Evolutionary conservation across 208 protist genomes (phyloP).

Genomic region (Leishmania amazonensis): DNA sequence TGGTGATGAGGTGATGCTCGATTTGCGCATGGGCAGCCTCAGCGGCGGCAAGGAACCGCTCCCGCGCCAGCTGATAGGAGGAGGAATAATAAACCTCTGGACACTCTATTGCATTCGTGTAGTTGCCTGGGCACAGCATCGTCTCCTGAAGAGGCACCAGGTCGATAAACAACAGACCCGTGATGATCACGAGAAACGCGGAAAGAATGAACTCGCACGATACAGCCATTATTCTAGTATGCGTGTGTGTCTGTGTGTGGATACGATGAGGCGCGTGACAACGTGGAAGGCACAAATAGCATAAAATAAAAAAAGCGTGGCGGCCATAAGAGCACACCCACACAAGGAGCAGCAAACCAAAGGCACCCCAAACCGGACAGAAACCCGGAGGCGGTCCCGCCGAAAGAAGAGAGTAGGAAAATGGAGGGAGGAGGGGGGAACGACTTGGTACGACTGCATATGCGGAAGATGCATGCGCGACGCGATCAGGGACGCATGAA

Average conservation of each 20-base stretch:
- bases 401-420: not conserved
- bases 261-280: not conserved
- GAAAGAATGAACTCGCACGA: conserved; percentile 33
- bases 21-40: conserved; percentile 47
- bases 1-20: conserved; percentile 49
- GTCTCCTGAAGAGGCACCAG: conserved; percentile 77
- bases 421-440: not conserved
- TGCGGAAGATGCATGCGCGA: not conserved
- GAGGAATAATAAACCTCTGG: conserved; percentile 72
- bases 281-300: not conserved
- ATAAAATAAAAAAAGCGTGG: not conserved
- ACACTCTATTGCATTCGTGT: conserved; percentile 59
- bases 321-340: not conserved
- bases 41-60: conserved; percentile 77
- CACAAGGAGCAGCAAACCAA: not conserved
- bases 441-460: not conserved
- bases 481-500: not conserved
- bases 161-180: conserved; percentile 78
- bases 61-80: conserved; percentile 63
- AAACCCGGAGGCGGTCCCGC: not conserved
- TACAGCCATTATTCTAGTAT: not conserved
- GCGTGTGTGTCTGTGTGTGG: not conserved
- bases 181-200: conserved; percentile 52
- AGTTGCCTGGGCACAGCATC: conserved; percentile 59
- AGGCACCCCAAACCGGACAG: not conserved